Base-by-base conservation (phyloP, 1,139 yeast genomes). In the Magnusiomyces tetraspermus region DNA sequence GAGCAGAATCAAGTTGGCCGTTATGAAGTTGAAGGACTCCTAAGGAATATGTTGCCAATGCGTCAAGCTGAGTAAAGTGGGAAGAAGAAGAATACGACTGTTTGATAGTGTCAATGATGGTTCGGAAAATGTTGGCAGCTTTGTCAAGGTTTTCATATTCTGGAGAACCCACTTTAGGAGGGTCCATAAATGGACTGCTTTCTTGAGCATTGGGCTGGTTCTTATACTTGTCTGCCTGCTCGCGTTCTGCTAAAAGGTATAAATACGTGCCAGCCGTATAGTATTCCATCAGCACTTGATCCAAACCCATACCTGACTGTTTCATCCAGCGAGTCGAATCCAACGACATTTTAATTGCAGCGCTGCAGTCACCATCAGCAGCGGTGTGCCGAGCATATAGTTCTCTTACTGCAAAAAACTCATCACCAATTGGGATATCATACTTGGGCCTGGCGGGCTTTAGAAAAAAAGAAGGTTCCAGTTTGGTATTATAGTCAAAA, bases 21-120 rank as follows among this genome's bases (percentile, higher is more conserved):
- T 72, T 62, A 62, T 86, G 89, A 22, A 85, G 68, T 49, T 80
- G 76, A n/a, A 87, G 76, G 3, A 89, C 95, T 0, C 96, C 97
- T 42, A 87, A 72, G 0, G 96, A 95, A 63, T 86, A 89, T 0
- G 88, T 81, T 0, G 96, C 80, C 63, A 88, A 72, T 0, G 95
- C 95, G 33, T 84, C 79, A 1, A 85, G 81, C 58, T 86, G 87
- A 6, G 76, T 74, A 11, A 77, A 74, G 19, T 74, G 22, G 77
- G 67, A 40, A 75, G 69, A 40, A 70, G 70, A 26, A 62, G 63
- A 45, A 72, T 69, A 1, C 83, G 80, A 6, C 40, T 73, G 69
- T 57, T 78, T 79, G 2, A 84, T 76, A 46, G 79, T 78, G 41
- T 71, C 73, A 31, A 83, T 67, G 28, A 84, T 83, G 11, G 55